Evolutionary conservation across 257 asterid species (phyloP), one percentile per base, ranked within the genome.

Genomic region (Coffea eugenioides): DNA sequence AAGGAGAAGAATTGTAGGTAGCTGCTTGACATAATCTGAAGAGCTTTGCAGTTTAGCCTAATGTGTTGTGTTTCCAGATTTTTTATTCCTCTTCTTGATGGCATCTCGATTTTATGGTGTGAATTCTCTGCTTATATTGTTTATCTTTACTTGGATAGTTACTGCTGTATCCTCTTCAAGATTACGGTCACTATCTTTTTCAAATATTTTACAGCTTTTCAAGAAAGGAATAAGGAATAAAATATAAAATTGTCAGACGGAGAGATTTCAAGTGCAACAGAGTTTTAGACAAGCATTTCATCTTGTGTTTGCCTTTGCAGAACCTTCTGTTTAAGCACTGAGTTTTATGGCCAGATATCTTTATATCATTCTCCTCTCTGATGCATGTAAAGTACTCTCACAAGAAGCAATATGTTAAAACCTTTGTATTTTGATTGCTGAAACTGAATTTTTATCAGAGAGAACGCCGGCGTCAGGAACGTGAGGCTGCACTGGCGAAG

Each of bases 381-480:
- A n/a, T 71, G 8, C 34, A 13, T 43, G 13, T 78, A 52, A 45
- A 69, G 56, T 39, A 43, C 46, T 20, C 14, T 41, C 8, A 62
- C 71, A 43, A 13, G 21, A 14, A 43, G 34, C 57, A 56, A 18
- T 23, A n/a, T 70, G 8, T 59, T 71, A n/a, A n/a, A 34, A 48
- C 12, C 21, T 4, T 41, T 73, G 75, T 71, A 69, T 76, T 79
- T 80, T 74, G 34, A 31, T 49, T 52, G 10, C 27, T 81, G 62
- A 76, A 79, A 64, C 83, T 76, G 80, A 71, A 57, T 81, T 78
- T 51, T 23, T 81, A 8, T 68, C 91, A 92, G 97, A 89, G 98
- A 80, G 96, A 90, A 75, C 89, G 79, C 76, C 81, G 90, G 73
- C 87, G 82, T 61, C 86, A 64, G 80, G 92, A 94, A 87, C 92